Evolutionary conservation across 805 yeast species (phyloP), one percentile per base, ranked within the genome.

Genomic region (Candida sonorensis): DNA sequence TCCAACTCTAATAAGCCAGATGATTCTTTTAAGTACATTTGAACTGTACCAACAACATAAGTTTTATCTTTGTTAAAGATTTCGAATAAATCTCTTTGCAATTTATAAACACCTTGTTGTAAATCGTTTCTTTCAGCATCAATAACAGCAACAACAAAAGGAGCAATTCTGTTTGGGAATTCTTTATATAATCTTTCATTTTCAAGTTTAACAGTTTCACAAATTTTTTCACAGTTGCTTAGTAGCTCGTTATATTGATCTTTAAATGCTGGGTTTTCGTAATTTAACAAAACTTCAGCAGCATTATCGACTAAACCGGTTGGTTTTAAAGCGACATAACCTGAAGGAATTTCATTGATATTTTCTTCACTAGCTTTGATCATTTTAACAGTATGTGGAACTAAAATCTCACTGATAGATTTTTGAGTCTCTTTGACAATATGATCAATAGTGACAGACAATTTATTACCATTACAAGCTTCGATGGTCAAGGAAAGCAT

Each of bases 401-500:
- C 68, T 50, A 82, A 62, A 26, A 86, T 77, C 26, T 77, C 71
- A 29, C 69, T 69, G 31, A 88, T 69, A 10, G 94, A 82, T 28
- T 66, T 63, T 36, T 74, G 66, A 13, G 90, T 81, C 53, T 78
- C 80, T 13, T 57, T 46, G 23, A 81, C 75, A 38, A 83, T 81
- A 41, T 64, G 65, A 25, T 75, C 77, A 26, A 75, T 64, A n/a
- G 48, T 37, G 25, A 55, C 52, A 7, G 53, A 38, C 56, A 72
- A 64, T 51, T 73, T 69, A 36, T 71, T 72, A 23, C 95, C 95
- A 42, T 84, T 84, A 33, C 96, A 80, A 35, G 92, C 95, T 60
- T 88, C 97, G 32, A 88, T 87, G 11, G 96, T 85, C 55, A 86
- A 74, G 1, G 94, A 81, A n/a, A 88, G 64, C 95, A 88, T 86